Base-by-base conservation (phyloP, 768 basidiomycete species). In the Symmetrospora coprosmae region DNA sequence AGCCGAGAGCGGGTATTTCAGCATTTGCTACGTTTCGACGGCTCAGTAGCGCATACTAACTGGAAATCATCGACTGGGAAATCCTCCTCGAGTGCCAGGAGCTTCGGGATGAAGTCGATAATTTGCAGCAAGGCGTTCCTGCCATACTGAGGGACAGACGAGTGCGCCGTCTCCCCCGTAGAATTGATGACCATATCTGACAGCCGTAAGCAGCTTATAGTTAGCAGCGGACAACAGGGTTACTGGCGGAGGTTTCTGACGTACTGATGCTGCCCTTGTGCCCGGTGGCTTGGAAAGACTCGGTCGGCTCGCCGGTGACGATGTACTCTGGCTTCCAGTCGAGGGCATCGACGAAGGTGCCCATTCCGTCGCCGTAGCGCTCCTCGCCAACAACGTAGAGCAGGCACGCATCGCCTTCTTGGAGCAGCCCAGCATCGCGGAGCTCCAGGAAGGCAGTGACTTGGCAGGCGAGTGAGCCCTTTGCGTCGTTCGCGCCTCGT, bases 261-360 rank as follows among this genome's bases (percentile, higher is more conserved):
- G n/a, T n/a, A n/a, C n/a, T 50, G 49, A 50, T 50, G 38, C 49
- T 50, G 49, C 49, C 49, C 33, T 50, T 50, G 19, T 50, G 49
- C 17, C 49, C 49, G 8, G 49, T 50, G 25, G 49, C 49, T 35
- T 50, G 49, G 19, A 27, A 50, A 19, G 31, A n/a, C 25, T 50
- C 49, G 27, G 49, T 50, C 4, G 49, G 49, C 28, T 50, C 49
- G 7, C 49, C 49, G 14, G 49, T 50, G 28, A 50, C 23, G 23
- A 50, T 50, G 19, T 50, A 50, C 21, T 50, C 9, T 14, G 49
- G 49, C 3, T 30, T 50, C 49, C 49, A 50, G 28, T 50, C 49
- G 11, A 50, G 28, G 30, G 31, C 38, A n/a, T 50, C 49, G 6
- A 50, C 49, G 19, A 50, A 50, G 49, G 49, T 50, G n/a, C 31